Evolutionary conservation across 352 stramenopile species (phyloP).

Genomic region (Globisporangium abappressorium): DNA sequence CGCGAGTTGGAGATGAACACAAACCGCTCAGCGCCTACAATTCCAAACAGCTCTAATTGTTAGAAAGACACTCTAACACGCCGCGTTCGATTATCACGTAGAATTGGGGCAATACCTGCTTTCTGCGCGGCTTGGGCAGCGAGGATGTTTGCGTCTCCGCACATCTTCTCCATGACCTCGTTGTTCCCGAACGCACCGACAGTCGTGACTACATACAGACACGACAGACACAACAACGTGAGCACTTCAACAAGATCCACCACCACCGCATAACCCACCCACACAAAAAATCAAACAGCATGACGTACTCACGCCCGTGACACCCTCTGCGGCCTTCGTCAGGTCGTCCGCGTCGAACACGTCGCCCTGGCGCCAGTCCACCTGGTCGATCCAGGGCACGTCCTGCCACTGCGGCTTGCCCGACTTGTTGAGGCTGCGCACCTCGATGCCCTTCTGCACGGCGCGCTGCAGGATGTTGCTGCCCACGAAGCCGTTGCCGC

Average conservation of each 20-base stretch:
- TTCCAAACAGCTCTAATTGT: background rate
- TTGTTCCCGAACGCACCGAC: slow-evolving; percentile 87
- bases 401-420: slow-evolving; percentile 80
- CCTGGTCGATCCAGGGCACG: slow-evolving; percentile 76
- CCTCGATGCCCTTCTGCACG: slow-evolving; percentile 83
- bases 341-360: slow-evolving; percentile 75
- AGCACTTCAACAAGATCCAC: background rate
- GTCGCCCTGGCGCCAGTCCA: slow-evolving; percentile 87
- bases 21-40: slow-evolving; percentile 62
- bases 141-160: slow-evolving; percentile 85
- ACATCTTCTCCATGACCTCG: slow-evolving; percentile 88
- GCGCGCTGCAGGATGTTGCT: slow-evolving; percentile 89
- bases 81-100: background rate
- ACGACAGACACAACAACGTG: background rate
- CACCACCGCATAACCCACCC: background rate
- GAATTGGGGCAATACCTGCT: slow-evolving; percentile 20
- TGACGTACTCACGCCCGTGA: slow-evolving; percentile 73
- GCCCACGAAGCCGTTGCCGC: slow-evolving; percentile 88
- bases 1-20: slow-evolving; percentile 92
- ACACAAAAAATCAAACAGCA: background rate
- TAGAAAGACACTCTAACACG: background rate
- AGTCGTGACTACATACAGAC: slow-evolving; percentile 57
- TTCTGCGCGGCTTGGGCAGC: slow-evolving; percentile 71
- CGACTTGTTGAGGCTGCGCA: slow-evolving; percentile 83
- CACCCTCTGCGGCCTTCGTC: slow-evolving; percentile 60